These are phyloP conservation scores for Pyrus communis DNA, from an alignment of 306 rosid genomes.

Conservation along the genomic window DNA sequence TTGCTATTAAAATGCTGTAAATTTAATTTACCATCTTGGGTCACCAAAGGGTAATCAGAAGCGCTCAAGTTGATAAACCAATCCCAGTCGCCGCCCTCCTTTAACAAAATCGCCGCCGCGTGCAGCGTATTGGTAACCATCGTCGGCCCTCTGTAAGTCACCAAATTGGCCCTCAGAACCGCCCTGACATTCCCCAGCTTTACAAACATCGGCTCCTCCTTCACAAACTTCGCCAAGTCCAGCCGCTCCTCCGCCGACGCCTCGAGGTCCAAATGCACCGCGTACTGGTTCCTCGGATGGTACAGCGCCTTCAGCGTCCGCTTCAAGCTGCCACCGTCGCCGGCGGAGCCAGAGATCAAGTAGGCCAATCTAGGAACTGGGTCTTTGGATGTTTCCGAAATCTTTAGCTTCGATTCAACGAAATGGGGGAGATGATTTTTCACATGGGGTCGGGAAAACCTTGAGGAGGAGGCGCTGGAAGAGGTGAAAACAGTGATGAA, in stretches of 20 bases:
- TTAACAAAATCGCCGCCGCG: conserved; percentile 63
- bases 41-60: conserved; percentile 69
- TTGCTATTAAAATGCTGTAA: not conserved
- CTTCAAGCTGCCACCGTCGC: conserved; percentile 59
- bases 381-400: conserved; percentile 19
- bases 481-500: conserved; percentile 27
- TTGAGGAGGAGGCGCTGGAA: conserved; percentile 15
- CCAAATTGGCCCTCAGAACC: conserved; percentile 58
- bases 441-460: conserved; percentile 14
- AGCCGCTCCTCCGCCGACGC: conserved; percentile 53
- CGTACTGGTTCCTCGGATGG: conserved; percentile 66
- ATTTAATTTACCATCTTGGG: conserved; percentile 63
- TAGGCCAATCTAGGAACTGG: conserved; percentile 60
- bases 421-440: conserved; percentile 26
- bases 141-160: conserved; percentile 65
- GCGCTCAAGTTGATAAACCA: conserved; percentile 76
- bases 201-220: conserved; percentile 39
- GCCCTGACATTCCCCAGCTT: conserved; percentile 49
- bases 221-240: conserved; percentile 44
- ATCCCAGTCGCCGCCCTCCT: conserved; percentile 68
- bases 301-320: conserved; percentile 62
- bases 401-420: conserved; percentile 47
- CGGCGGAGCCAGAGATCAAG: conserved; percentile 71
- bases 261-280: conserved; percentile 65
- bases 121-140: conserved; percentile 74